Base-by-base conservation (phyloP, 805 yeast genomes). In the Ogataea ganodermae region DNA sequence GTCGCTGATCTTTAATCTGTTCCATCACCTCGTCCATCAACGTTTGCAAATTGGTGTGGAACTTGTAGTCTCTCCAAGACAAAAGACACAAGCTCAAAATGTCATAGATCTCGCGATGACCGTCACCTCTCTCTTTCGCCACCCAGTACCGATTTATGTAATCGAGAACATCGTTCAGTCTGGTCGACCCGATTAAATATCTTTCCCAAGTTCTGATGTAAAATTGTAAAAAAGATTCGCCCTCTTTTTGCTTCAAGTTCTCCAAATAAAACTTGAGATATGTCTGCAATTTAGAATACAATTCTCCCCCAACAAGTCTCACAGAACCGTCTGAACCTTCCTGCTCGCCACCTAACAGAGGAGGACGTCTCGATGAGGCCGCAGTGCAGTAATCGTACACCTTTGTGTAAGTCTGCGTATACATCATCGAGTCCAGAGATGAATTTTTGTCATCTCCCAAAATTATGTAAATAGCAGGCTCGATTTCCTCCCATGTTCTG, bases 61-160 rank as follows among this genome's bases (percentile, higher is more conserved):
- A 92, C 80, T 94, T 78, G 49, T 81, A 80, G 49, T 82, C 81
- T 61, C 86, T 84, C 99, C 99, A 94, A 41, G 88, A 84, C 56
- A 90, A 75, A 44, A 92, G 72, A 43, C 96, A 86, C 53, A 94
- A 73, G 4, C 97, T 89, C 63, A 90, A 84, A 18, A 95, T 95
- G 67, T 94, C 99, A 66, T 83, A 89, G 38, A 94, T 83, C 60
- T 89, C 90, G 53, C 90, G 78, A 60, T 89, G 81, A 14, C 97
- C 97, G 64, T 92, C 97, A 35, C 89, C 86, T 61, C 98, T 79
- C 68, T 92, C 98, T 62, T 95, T 91, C 58, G 86, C 87, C 36
- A 95, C 97, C 99, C 99, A 94, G 69, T 92, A 94, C 52, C 98
- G 79, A 68, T 94, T 94, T 79, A 94, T 83, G 68, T 94, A 94